Evolutionary conservation across 1,139 yeast species (phyloP).

Genomic region (Spathaspora sp.): DNA sequence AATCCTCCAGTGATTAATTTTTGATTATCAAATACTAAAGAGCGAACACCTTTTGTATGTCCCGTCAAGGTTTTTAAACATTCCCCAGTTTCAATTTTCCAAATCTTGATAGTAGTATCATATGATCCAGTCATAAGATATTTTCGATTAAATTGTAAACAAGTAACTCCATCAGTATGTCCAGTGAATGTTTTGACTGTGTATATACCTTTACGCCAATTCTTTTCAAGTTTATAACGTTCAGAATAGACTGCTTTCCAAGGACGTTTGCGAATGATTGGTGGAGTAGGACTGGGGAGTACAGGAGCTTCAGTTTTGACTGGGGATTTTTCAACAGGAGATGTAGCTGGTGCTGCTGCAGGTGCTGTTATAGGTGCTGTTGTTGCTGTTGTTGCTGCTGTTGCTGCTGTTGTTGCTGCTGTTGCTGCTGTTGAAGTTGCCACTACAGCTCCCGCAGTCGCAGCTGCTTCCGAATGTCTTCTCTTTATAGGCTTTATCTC

Average conservation of each 20-base stretch:
- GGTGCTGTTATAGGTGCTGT: neutral
- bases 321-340: neutral
- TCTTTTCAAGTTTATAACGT: constrained; percentile 83
- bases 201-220: constrained; percentile 88
- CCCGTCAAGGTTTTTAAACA: constrained; percentile 77
- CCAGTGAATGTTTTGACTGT: constrained; percentile 67
- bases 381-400: constrained; percentile 2
- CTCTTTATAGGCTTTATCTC: constrained; percentile 27
- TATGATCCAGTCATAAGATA: constrained; percentile 87
- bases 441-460: constrained; percentile 9
- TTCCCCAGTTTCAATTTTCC: constrained; percentile 83
- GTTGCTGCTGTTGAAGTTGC: constrained; percentile 10
- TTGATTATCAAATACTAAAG: constrained; percentile 81
- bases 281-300: constrained; percentile 2
- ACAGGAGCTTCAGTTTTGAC: constrained; percentile 2
- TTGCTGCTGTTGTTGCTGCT: constrained; percentile 1
- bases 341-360: neutral
- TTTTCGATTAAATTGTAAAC: constrained; percentile 77
- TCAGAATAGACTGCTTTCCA: constrained; percentile 96
- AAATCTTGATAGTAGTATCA: constrained; percentile 83
- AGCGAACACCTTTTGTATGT: constrained; percentile 81
- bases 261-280: constrained; percentile 52
- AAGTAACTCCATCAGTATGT: constrained; percentile 84
- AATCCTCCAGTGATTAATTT: constrained; percentile 90
- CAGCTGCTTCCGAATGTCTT: constrained; percentile 25